Evolutionary conservation across 805 yeast genomes (phyloP), one percentile per base, ranked within the genome.

Genomic region (Metschnikowia hibisci): DNA sequence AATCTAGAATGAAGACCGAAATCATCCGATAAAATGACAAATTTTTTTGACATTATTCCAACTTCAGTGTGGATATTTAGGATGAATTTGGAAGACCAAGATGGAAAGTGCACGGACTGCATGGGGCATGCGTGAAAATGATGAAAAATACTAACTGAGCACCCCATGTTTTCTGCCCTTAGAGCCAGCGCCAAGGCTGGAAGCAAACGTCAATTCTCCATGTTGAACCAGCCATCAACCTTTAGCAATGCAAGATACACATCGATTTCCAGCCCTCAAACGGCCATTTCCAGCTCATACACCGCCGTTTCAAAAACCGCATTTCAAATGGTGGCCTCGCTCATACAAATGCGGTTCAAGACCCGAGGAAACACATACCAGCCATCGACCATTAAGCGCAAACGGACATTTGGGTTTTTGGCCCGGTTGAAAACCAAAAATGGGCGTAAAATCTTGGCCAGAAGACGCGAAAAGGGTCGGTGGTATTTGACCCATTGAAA

Each of bases 321-420:
- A 6, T 54, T 60, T 47, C 57, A 56, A 43, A 57, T 63, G 26
- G 53, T 65, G 18, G 38, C 69, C 2, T 66, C 73, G 1, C 61
- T 71, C 38, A 62, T 71, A 23, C 84, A 78, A 53, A 67, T 59
- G 63, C 66, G 96, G 73, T 83, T 90, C 84, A 82, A 87, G 61
- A 74, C 91, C 30, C 81, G 96, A 68, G 98, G 99, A 66, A 85
- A 87, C 69, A 87, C 96, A 14, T 91, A 84, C 66, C 97, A 91
- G 66, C 99, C 99, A 41, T 83, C 88, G 48, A 88, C 95, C 4
- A 70, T 87, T 50, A 87, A 86, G 62, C 78, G 98, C 63, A 93
- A 93, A 73, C 82, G 96, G 64, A 81, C 85, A 27, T 74, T 85
- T 45, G 99, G 99, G 0, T 93, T 90, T 56, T 73, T 93, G 61